These are phyloP conservation scores for Trichosanthes truncata DNA, from an alignment of 306 rosid species.

Conservation along the genomic window DNA sequence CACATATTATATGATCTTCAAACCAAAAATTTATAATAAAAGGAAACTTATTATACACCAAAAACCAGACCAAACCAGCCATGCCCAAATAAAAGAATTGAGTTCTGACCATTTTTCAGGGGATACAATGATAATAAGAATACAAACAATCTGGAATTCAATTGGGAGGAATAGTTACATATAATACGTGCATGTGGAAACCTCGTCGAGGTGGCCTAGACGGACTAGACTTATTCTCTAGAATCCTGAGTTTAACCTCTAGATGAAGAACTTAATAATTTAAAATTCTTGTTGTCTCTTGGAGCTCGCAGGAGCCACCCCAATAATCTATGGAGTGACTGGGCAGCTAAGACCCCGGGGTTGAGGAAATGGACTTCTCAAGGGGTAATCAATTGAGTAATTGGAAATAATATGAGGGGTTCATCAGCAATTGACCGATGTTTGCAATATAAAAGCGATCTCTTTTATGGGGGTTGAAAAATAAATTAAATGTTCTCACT, in stretches of 20 bases:
- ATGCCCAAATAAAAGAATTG: not conserved
- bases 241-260: not conserved
- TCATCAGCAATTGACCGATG: not conserved
- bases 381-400: not conserved
- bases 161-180: not conserved
- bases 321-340: not conserved
- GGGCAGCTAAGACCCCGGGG: not conserved
- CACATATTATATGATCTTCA: not conserved
- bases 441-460: not conserved
- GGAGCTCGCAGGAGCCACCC: not conserved
- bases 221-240: not conserved
- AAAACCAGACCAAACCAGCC: not conserved
- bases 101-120: not conserved
- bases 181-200: not conserved
- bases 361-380: not conserved
- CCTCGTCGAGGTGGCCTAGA: not conserved
- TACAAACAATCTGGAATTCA: not conserved
- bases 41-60: not conserved
- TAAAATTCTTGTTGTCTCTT: not conserved
- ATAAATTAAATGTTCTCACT: conserved; percentile 2
- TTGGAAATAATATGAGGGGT: not conserved
- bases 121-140: not conserved
- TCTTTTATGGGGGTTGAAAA: not conserved
- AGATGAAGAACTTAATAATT: not conserved
- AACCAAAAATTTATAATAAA: not conserved